Evolutionary conservation across 164 flowering plant species (phyloP).

Genomic region (Cinnamomum micranthum): DNA sequence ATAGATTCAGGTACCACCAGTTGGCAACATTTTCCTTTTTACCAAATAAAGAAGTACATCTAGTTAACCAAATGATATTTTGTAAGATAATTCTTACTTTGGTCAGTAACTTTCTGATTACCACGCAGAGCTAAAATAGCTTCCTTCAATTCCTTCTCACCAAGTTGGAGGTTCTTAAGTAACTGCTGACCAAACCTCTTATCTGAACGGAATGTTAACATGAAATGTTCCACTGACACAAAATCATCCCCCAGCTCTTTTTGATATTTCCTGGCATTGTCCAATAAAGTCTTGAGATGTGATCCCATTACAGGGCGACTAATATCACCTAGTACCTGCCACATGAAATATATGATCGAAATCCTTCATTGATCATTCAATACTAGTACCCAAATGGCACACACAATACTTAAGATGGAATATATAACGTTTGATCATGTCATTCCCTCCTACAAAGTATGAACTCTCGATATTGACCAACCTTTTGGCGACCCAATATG

Average conservation of each 20-base stretch:
- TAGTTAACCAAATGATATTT: no score
- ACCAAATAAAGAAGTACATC: no score
- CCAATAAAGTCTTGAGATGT: conserved; percentile 51
- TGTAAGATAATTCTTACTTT: conserved; percentile 43
- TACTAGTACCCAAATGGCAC: no score
- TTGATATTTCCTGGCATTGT: conserved; percentile 59
- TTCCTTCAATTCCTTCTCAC: conserved; percentile 76
- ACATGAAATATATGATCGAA: conserved; percentile 6
- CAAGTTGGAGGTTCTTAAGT: conserved; percentile 58
- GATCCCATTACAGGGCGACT: conserved; percentile 72
- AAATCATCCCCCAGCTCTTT: conserved; percentile 80
- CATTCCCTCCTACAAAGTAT: no score
- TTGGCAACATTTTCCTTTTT: no score
- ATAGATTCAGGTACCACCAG: no score
- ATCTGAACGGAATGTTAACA: conserved; percentile 70
- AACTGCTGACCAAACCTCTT: conserved; percentile 80
- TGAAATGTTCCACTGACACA: conserved; percentile 88
- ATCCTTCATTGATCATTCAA: no score
- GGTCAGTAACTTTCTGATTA: conserved; percentile 85
- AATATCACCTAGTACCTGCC: conserved; percentile 72
- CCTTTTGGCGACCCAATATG: no score
- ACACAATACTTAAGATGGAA: no score
- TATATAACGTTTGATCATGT: no score
- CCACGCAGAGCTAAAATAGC: conserved; percentile 88
- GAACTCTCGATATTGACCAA: no score